Evolutionary conservation across 192 early-diverging fungal species (phyloP).

Genomic region (Podila horticola): DNA sequence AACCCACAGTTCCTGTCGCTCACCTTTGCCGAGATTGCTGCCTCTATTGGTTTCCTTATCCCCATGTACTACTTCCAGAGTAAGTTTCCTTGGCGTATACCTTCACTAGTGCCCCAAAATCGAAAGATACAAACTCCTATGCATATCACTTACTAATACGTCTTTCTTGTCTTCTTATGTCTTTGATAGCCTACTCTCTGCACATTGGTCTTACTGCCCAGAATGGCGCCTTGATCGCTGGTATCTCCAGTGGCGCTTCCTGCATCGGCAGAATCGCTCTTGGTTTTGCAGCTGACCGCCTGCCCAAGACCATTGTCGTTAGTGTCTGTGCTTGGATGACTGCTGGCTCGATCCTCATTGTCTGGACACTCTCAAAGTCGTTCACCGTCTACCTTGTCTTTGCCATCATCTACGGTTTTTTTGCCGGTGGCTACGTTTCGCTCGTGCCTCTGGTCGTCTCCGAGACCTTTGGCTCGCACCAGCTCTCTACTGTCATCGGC

Average conservation of each 20-base stretch:
- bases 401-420: constrained; percentile 58
- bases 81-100: constrained; percentile 8
- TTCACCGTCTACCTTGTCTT: constrained; percentile 48
- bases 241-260: constrained; percentile 72
- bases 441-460: constrained; percentile 46
- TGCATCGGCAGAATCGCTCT: constrained; percentile 71
- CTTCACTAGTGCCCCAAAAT: no score
- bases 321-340: constrained; percentile 49
- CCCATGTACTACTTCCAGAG: constrained; percentile 59
- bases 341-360: constrained; percentile 35
- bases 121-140: not conserved
- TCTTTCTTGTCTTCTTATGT: constrained; percentile 16
- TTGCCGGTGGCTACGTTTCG: constrained; percentile 60
- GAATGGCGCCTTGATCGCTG: constrained; percentile 70
- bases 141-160: not conserved
- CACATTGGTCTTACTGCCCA: constrained; percentile 66
- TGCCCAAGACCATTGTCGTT: constrained; percentile 43
- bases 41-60: constrained; percentile 56
- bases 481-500: constrained; percentile 56
- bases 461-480: constrained; percentile 53
- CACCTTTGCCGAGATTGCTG: constrained; percentile 41
- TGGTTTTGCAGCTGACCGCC: constrained; percentile 70
- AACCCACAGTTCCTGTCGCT: constrained; percentile 50
- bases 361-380: constrained; percentile 45
- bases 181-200: constrained; percentile 60